Evolutionary conservation across 495 filamentous ascomycete species (phyloP).

Genomic region (Ascodesmis nigricans): DNA sequence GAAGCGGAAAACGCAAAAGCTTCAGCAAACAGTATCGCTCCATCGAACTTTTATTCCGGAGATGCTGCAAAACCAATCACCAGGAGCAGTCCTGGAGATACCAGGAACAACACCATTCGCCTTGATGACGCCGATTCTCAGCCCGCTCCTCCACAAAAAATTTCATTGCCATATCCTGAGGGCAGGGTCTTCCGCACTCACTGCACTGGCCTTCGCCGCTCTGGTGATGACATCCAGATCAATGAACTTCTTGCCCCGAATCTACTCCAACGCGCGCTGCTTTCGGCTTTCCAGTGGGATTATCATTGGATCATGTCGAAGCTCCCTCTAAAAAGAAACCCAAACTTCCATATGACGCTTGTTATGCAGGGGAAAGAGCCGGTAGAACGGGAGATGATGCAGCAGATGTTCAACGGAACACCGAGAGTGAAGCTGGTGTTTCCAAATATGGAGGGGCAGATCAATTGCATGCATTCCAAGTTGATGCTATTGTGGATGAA

Average conservation of each 20-base stretch:
- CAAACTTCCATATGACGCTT: slow-evolving; percentile 36
- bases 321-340: slow-evolving; percentile 24
- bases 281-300: slow-evolving; percentile 79
- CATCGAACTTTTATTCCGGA: too few species aligned
- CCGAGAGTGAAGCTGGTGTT: slow-evolving; percentile 13
- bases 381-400: slow-evolving; percentile 8
- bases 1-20: too few species aligned
- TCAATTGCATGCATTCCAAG: slow-evolving; percentile 54
- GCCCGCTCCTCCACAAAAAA: too few species aligned
- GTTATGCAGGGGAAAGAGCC: slow-evolving; percentile 44
- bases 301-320: slow-evolving; percentile 48
- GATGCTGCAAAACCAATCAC: too few species aligned
- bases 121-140: too few species aligned
- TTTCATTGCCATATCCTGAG: too few species aligned
- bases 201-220: too few species aligned
- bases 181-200: too few species aligned
- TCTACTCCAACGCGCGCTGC: slow-evolving; percentile 48
- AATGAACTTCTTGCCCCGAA: slow-evolving; percentile 66
- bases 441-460: slow-evolving; percentile 43
- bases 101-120: too few species aligned
- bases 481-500: slow-evolving; percentile 46
- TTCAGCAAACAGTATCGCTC: too few species aligned
- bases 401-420: slow-evolving; percentile 5
- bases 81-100: too few species aligned
- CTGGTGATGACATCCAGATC: slow-evolving; percentile 74